A percentile compares a stretch with the other conserved stretches of the same genome.
Evolutionary conservation across 2,329 filamentous ascomycete species (phyloP).

Genomic region (Lasiodiplodia sp.): DNA sequence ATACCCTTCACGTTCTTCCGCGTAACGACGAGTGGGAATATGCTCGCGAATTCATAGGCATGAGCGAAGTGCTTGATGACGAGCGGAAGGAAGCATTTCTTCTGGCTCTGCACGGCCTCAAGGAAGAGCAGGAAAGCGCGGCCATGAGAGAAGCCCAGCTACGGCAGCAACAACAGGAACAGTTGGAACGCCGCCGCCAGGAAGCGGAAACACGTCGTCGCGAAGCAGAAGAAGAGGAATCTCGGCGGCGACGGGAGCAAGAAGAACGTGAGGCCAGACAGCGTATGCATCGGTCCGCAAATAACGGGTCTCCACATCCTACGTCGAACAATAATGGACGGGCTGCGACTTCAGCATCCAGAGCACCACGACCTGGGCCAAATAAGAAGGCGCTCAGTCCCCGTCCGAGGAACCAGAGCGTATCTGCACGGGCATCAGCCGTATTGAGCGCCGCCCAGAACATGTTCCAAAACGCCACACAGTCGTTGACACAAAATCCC

Average conservation of each 20-base stretch:
- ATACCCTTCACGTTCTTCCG: constrained; percentile 92
- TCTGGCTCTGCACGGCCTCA: constrained; percentile 81
- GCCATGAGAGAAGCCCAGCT: constrained; percentile 69
- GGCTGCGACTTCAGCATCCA: constrained; percentile 22
- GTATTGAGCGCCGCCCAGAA: constrained; percentile 51
- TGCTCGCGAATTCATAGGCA: constrained; percentile 85
- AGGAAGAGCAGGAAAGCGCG: constrained; percentile 82
- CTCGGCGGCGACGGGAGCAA: constrained; percentile 48
- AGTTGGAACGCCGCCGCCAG: constrained; percentile 59
- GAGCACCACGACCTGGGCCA: constrained; percentile 36
- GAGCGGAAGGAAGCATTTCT: constrained; percentile 89
- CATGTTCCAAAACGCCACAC: constrained; percentile 58
- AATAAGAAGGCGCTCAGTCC: constrained; percentile 38
- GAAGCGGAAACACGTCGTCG: constrained; percentile 45
- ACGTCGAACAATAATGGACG: constrained; percentile 37
- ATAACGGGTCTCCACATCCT: constrained; percentile 38
- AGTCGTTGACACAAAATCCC: constrained; percentile 62
- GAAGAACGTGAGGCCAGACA: constrained; percentile 44
- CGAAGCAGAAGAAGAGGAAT: constrained; percentile 52
- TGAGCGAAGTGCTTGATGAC: constrained; percentile 87
- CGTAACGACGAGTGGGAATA: constrained; percentile 97
- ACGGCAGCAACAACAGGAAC: constrained; percentile 66
- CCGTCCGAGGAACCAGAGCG: constrained; percentile 45
- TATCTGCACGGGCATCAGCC: constrained; percentile 20
- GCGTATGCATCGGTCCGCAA: constrained; percentile 32